These are phyloP conservation scores for Boechera retrofracta DNA, from an alignment of 345 rosid genomes.

Conservation along the genomic window DNA sequence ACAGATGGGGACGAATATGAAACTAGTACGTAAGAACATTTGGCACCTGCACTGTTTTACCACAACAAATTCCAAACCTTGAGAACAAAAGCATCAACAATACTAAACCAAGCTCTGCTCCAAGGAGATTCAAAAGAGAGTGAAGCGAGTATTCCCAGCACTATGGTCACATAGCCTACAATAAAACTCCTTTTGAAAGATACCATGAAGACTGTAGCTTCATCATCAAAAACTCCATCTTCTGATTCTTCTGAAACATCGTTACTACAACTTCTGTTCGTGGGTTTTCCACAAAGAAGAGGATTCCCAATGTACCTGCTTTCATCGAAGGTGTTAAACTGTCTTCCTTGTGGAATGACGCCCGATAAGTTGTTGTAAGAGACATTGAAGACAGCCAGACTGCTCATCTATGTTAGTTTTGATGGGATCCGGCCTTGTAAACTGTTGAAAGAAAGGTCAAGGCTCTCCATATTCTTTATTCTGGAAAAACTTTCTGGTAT, in stretches of 20 bases:
- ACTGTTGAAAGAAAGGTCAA: neutral
- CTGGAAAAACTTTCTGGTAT: neutral
- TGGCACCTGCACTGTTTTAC: neutral
- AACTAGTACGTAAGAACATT: neutral
- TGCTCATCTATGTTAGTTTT: neutral
- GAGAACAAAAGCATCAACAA: neutral
- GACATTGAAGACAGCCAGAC: neutral
- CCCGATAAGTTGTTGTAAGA: neutral
- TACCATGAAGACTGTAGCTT: neutral
- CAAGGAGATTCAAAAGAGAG: slow-evolving; percentile 3
- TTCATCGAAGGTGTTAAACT: neutral
- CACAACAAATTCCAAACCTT: neutral
- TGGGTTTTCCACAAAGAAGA: neutral
- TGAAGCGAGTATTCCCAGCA: neutral
- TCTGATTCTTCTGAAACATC: neutral
- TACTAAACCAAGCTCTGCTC: neutral
- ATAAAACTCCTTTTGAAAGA: neutral
- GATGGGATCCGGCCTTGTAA: neutral
- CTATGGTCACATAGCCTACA: neutral
- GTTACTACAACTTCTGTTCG: neutral
- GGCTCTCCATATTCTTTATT: neutral
- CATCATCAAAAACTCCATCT: neutral
- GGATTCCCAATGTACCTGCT: neutral
- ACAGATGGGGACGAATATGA: neutral
- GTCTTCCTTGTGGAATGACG: neutral